Percentiles rank a stretch among this genome's conserved stretches.
phyloP scores from a whole-genome alignment of 2,329 filamentous ascomycete species.

The Fusarium robinianum region DNA sequence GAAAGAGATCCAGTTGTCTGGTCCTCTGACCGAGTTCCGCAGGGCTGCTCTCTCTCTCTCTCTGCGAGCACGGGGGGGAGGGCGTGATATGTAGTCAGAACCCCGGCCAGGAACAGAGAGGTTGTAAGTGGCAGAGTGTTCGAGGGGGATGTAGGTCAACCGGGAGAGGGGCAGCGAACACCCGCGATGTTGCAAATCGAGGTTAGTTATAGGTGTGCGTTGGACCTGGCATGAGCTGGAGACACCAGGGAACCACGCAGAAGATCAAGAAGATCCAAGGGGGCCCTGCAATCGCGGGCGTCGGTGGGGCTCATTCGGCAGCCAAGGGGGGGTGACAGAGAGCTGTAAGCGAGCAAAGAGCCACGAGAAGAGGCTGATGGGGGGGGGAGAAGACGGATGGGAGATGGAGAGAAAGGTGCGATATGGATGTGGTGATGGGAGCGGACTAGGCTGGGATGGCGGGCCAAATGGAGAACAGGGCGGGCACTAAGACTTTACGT shows the following conservation, averaged over 20 bases:
- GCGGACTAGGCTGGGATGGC: constrained; percentile 20
- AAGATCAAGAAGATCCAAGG: constrained; percentile 33
- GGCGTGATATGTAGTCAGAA: constrained; percentile 15
- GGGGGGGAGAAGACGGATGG: constrained; percentile 6
- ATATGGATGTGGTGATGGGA: constrained; percentile 13
- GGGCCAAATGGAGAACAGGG: constrained; percentile 29
- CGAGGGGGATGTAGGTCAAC: constrained; percentile 11
- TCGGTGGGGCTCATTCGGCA: constrained; percentile 33
- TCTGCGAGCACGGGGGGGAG: constrained; percentile 27
- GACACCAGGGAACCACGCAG: constrained; percentile 33
- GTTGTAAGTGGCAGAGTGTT: constrained; percentile 27
- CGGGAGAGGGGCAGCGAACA: constrained; percentile 21
- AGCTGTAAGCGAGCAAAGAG: constrained; percentile 16
- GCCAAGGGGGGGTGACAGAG: constrained; percentile 10
- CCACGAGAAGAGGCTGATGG: not conserved
- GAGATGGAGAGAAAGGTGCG: constrained; percentile 22
- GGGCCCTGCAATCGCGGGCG: constrained; percentile 30
- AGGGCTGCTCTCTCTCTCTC: too few species aligned
- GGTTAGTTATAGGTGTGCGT: constrained; percentile 34
- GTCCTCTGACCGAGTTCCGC: constrained; percentile 17
- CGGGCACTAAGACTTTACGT: constrained; percentile 33
- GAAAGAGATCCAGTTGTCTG: constrained; percentile 18
- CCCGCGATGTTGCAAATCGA: constrained; percentile 31
- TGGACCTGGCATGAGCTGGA: constrained; percentile 28
- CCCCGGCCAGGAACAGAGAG: constrained; percentile 23